Conservation (phyloP, 805 yeast species). For the Priceomyces melissophilus region DNA sequence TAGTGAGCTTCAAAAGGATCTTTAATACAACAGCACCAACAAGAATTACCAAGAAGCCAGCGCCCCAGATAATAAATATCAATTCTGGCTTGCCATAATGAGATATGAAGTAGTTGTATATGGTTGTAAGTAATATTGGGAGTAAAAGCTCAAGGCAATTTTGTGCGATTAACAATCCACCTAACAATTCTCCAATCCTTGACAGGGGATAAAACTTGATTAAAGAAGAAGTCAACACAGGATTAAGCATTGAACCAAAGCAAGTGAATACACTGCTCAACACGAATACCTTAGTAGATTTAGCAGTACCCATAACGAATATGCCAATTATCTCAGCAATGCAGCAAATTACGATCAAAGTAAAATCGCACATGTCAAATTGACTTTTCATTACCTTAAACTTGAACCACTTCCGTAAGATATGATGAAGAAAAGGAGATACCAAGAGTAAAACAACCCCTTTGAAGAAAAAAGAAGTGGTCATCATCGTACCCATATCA, state of each 20-base stretch:
- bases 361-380: slow-evolving; percentile 54
- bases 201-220: slow-evolving; percentile 59
- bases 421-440: slow-evolving; percentile 47
- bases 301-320: slow-evolving; percentile 29
- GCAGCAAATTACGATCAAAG: slow-evolving; percentile 19
- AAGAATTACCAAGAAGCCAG: background rate
- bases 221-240: slow-evolving; percentile 56
- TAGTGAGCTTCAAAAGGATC: slow-evolving; percentile 14
- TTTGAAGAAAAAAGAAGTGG: slow-evolving; percentile 47
- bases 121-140: slow-evolving; percentile 46
- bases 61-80: slow-evolving; percentile 25
- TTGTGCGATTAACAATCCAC: slow-evolving; percentile 61
- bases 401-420: slow-evolving; percentile 26
- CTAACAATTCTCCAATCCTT: slow-evolving; percentile 68
- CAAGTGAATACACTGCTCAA: slow-evolving; percentile 37
- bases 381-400: slow-evolving; percentile 34
- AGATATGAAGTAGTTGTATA: slow-evolving; percentile 39
- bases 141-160: slow-evolving; percentile 44
- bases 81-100: slow-evolving; percentile 26
- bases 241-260: slow-evolving; percentile 50
- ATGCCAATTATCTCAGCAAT: slow-evolving; percentile 35
- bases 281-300: slow-evolving; percentile 25
- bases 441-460: slow-evolving; percentile 47
- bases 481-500: slow-evolving; percentile 54
- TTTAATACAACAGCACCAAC: slow-evolving; percentile 14